phyloP scores from a whole-genome alignment of 1,284 basidiomycete genomes.

The Wallemia mellicola region DNA sequence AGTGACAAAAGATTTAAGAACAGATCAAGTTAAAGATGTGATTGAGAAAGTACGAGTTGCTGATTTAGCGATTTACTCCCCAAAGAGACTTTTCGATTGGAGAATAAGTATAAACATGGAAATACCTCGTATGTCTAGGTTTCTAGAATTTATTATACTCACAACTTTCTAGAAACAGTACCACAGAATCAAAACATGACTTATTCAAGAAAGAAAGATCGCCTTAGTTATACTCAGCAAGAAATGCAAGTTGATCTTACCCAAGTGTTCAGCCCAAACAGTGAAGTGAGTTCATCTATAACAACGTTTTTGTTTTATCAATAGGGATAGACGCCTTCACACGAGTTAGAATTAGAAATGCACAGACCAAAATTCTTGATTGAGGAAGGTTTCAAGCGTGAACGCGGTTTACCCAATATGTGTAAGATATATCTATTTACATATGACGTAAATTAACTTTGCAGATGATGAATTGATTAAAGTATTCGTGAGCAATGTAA shows the following conservation, averaged over 20 bases:
- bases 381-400: slow-evolving; percentile 17
- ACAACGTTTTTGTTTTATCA: slow-evolving; percentile 1
- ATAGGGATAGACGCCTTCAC: slow-evolving; percentile 10
- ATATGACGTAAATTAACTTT: not conserved
- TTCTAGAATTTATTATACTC: not conserved
- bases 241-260: slow-evolving; percentile 78
- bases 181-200: not conserved
- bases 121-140: slow-evolving; percentile 17
- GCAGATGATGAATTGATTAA: slow-evolving; percentile 17
- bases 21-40: slow-evolving; percentile 16
- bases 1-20: slow-evolving; percentile 45
- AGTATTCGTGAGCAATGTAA: slow-evolving; percentile 20
- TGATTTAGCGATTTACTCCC: slow-evolving; percentile 60
- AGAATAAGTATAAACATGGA: slow-evolving; percentile 70
- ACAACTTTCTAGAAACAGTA: not conserved
- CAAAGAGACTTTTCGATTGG: slow-evolving; percentile 61
- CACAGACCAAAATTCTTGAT: slow-evolving; percentile 20
- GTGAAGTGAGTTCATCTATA: slow-evolving; percentile 1
- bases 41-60: slow-evolving; percentile 56
- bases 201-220: slow-evolving; percentile 37
- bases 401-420: slow-evolving; percentile 14
- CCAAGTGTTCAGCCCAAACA: slow-evolving; percentile 31
- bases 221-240: slow-evolving; percentile 74
- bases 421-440: slow-evolving; percentile 10
- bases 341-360: slow-evolving; percentile 28